These are phyloP conservation scores for Paulownia fortunei DNA, from an alignment of 257 asterid genomes.

Conservation along the genomic window DNA sequence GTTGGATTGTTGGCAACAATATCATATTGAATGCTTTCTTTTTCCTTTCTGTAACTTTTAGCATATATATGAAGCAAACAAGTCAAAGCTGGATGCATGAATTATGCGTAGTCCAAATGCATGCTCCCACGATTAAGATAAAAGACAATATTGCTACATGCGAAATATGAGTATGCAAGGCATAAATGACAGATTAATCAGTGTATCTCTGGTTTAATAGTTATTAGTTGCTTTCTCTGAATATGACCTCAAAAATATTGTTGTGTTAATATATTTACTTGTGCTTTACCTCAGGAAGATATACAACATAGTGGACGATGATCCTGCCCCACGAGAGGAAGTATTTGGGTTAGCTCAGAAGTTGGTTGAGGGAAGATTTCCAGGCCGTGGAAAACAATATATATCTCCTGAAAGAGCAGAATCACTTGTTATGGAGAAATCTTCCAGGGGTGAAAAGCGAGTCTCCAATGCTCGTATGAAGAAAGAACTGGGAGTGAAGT, in stretches of 20 bases:
- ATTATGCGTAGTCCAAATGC: too few species aligned
- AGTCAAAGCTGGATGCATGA: background rate
- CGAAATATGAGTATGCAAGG: too few species aligned
- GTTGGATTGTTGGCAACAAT: background rate
- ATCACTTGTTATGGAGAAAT: constrained; percentile 28
- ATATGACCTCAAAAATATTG: background rate
- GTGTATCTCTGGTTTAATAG: background rate
- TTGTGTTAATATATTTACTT: background rate
- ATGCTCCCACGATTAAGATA: background rate
- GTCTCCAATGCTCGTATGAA: constrained; percentile 85
- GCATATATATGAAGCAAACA: background rate
- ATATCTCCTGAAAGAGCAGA: constrained; percentile 38
- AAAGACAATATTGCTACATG: background rate
- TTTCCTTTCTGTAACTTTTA: background rate
- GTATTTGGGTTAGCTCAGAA: constrained; percentile 71
- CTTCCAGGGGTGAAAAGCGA: constrained; percentile 64
- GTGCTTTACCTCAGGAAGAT: constrained; percentile 49
- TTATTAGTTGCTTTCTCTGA: background rate
- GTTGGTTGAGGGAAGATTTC: constrained; percentile 68
- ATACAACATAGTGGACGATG: constrained; percentile 84
- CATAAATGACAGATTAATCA: background rate
- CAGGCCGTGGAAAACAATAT: constrained; percentile 33
- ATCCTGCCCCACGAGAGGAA: constrained; percentile 80
- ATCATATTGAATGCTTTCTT: background rate
- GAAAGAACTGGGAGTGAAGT: constrained; percentile 66